Evolutionary conservation across 352 stramenopile species (phyloP), one percentile per base, ranked within the genome.

Genomic region (Pythium sp.): DNA sequence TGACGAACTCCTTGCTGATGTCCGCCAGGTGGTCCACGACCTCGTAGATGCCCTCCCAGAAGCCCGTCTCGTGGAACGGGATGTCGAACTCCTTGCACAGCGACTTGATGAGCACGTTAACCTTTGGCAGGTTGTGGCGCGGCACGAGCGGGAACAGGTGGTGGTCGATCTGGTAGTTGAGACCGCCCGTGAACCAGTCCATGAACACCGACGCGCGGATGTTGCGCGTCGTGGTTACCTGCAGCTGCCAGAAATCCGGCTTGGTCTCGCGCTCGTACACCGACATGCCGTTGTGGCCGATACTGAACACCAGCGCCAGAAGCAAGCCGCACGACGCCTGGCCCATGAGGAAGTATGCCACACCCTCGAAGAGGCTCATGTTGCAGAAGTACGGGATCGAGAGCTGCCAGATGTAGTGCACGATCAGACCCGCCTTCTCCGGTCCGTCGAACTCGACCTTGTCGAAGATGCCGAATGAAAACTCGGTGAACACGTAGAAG

Each of bases 121-220:
- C 86, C 77, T 97, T 96, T 9, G 74, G 68, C 57, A 99, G 77
- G 76, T 99, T 99, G 82, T 99, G 95, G 70, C 97, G 87, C n/a
- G 97, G 97, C 77, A 99, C 92, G 74, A 94, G 91, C 22, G 97
- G 97, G 84, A 99, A 99, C 58, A 99, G 87, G 79, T 99, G 97
- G 81, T 99, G 97, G 77, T 99, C 97, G 51, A 99, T 97, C 86
- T 99, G 97, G 76, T 99, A 99, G 81, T 99, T 98, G 7, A 99
- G 86, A 24, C 97, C 97, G 76, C 97, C 97, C 62, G 95, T 99
- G 84, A 99, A 99, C 96, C 97, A 99, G 75, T 99, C 92, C 51
- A 99, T 95, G 75, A 99, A 98, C 43, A 87, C 81, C 53, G 95
- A 93, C 58, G 90, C 67, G 79, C 77, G 96, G 68, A 99, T 97